phyloP scores from a whole-genome alignment of 352 stramenopile species.

The Pythium insidiosum region DNA sequence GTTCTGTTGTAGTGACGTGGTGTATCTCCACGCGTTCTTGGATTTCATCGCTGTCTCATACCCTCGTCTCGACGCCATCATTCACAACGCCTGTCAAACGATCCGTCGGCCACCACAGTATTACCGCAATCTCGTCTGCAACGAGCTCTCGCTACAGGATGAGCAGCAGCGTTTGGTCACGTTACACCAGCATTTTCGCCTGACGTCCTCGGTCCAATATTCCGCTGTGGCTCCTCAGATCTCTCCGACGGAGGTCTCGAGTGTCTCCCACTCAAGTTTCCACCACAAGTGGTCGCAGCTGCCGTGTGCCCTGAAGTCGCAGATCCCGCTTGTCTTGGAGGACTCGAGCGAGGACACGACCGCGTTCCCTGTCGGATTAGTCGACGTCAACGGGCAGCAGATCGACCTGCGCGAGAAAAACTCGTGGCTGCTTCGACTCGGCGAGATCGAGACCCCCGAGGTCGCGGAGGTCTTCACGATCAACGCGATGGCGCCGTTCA shows the following conservation, averaged over 20 bases:
- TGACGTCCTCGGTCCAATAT: no score
- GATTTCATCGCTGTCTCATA: conserved; percentile 73
- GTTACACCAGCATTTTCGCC: conserved; percentile 28
- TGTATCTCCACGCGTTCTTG: conserved; percentile 92
- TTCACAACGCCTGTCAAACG: conserved; percentile 97
- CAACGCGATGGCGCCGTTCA: conserved; percentile 96
- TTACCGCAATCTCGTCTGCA: conserved; percentile 84
- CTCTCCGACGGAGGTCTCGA: no score
- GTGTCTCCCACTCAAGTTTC: no score
- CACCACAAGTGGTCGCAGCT: no score
- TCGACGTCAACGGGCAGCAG: conserved; percentile 95
- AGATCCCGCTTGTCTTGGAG: conserved; percentile 60
- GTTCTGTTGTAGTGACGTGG: conserved; percentile 61
- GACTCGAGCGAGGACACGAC: conserved; percentile 33
- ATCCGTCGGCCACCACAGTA: conserved; percentile 91
- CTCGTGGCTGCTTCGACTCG: conserved; percentile 94
- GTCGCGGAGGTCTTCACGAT: conserved; percentile 88
- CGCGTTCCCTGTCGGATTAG: conserved; percentile 48
- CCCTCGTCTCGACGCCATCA: conserved; percentile 90
- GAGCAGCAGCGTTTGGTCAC: conserved; percentile 33
- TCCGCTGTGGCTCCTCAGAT: no score
- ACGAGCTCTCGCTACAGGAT: conserved; percentile 42
- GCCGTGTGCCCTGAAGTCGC: conserved; percentile 57
- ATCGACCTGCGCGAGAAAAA: conserved; percentile 92
- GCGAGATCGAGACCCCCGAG: conserved; percentile 86